Base-by-base conservation (phyloP, 768 basidiomycete genomes). In the Inosperma sp. region DNA sequence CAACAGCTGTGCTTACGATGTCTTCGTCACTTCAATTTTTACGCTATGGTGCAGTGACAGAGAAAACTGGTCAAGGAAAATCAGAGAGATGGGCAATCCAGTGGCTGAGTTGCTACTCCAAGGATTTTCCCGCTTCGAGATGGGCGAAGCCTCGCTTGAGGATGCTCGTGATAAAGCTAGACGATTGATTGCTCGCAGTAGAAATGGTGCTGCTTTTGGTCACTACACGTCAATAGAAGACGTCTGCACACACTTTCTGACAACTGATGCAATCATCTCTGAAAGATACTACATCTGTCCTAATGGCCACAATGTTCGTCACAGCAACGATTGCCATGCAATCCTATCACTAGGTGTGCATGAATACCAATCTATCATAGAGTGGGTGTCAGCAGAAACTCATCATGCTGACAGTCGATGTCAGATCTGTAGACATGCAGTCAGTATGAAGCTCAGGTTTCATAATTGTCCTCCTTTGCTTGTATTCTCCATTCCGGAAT, bases 1-100 rank as follows among this genome's bases (percentile, higher is more conserved):
- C 3, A 48, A 48, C 13, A 48, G 47, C 31, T 48, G 47, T 48
- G 47, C 47, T 1, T 48, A 48, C 13, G 23, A 48, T 6, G 2
- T 9, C 1, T 16, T 48, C 7, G 33, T 48, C 47, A 34, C 47
- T 1, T 16, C 26, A 4, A 12, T 48, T 19, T 26, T 48, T 17
- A 3, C 16, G 9, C 31, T 34, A 12, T 48, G 47, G 47, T 35
- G 35, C 5, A 19, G 35, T 8, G 3, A 34, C 21, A 16, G 33
- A 35, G 22, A 35, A 2, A 26, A 26, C 7, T 37, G 34, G 47
- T 8, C 30, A 0, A 2, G 3, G 19, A 37, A 27, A 1, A 22
- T 48, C 8, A 25, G 13, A 0, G n/a, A 4, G 0, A 48, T 48
- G 23, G 23, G 23, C n/a, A 48, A 48, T 34, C 0, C 9, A 16